Evolutionary conservation across 108 stramenopile species (phyloP).

Genomic region (Fragilaria radians): DNA sequence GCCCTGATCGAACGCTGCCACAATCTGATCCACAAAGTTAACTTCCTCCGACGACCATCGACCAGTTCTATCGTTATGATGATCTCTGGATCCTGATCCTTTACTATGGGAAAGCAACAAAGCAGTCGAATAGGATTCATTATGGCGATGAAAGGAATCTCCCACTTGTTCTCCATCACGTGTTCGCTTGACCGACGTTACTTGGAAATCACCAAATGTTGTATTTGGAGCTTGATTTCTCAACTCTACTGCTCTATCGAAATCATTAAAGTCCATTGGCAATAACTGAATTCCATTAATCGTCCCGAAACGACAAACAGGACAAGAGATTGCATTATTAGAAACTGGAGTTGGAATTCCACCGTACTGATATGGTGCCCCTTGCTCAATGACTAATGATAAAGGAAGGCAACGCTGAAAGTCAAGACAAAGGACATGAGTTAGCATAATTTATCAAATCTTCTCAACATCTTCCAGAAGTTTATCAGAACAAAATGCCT

Average conservation of each 20-base stretch:
- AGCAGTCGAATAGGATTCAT: constrained; percentile 30
- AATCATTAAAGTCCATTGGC: constrained; percentile 25
- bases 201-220: background rate
- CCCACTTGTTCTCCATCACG: constrained; percentile 8
- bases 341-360: background rate
- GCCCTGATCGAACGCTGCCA: constrained; percentile 60
- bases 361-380: constrained; percentile 12
- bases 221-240: constrained; percentile 13
- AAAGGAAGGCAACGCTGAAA: constrained; percentile 38
- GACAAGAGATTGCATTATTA: constrained; percentile 17
- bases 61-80: constrained; percentile 58
- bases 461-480: background rate
- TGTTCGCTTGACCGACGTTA: constrained; percentile 9
- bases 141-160: constrained; percentile 9
- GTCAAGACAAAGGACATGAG: background rate
- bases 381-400: constrained; percentile 23
- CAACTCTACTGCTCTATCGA: constrained; percentile 36
- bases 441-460: background rate
- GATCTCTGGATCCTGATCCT: constrained; percentile 10
- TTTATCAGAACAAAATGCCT: background rate
- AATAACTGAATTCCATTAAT: constrained; percentile 31
- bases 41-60: constrained; percentile 73
- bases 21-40: constrained; percentile 49
- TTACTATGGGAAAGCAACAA: constrained; percentile 21
- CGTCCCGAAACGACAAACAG: constrained; percentile 20